phyloP scores from a whole-genome alignment of 116 monocot species.

The Thalassia testudinum region DNA sequence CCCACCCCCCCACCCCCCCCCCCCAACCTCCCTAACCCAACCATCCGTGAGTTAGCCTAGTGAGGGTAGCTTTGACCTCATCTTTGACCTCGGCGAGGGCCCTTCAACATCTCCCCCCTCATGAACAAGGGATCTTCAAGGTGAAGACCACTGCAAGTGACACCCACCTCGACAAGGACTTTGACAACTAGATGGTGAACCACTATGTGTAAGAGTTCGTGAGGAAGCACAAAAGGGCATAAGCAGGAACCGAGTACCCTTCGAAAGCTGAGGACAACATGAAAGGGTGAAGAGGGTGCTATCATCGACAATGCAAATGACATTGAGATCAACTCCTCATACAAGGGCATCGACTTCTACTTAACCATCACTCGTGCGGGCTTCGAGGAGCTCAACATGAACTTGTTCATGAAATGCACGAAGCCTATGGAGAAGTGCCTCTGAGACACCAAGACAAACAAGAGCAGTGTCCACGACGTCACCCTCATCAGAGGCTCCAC shows the following conservation, averaged over 20 bases:
- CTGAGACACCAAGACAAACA: conserved; percentile 48
- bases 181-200: conserved; percentile 56
- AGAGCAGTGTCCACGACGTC: conserved; percentile 33
- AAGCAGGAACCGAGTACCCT: conserved; percentile 40
- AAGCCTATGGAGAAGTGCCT: conserved; percentile 51
- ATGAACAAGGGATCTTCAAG: too few relatives aligned
- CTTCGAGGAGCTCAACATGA: conserved; percentile 50
- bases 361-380: conserved; percentile 16
- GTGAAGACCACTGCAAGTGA: too few relatives aligned
- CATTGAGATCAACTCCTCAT: conserved; percentile 1
- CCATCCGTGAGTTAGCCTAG: too few relatives aligned
- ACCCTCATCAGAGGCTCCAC: conserved; percentile 46
- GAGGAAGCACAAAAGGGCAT: conserved; percentile 49
- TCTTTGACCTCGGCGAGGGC: too few relatives aligned
- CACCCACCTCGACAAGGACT: too few relatives aligned
- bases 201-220: conserved; percentile 39
- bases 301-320: neutral
- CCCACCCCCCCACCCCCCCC: too few relatives aligned
- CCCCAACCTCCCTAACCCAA: too few relatives aligned
- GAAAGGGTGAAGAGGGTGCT: neutral
- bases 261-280: conserved; percentile 16
- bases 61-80: too few relatives aligned
- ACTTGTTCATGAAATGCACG: conserved; percentile 45
- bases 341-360: conserved; percentile 1
- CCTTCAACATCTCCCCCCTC: too few relatives aligned